Evolutionary conservation across 805 yeast genomes (phyloP).

Genomic region (Blastobotrys americana): DNA sequence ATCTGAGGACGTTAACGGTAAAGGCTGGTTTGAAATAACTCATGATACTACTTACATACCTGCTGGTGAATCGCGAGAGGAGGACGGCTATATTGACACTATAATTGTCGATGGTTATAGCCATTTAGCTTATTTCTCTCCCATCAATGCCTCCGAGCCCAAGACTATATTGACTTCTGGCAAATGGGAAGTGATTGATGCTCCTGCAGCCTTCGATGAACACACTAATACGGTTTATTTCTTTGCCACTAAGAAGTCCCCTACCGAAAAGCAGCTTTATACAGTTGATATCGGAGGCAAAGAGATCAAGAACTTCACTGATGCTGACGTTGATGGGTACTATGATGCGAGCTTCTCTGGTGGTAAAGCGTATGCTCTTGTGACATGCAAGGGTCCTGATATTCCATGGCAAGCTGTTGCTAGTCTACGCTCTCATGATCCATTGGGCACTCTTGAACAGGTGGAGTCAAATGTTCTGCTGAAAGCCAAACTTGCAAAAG

Average conservation of each 20-base stretch:
- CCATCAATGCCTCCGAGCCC: slow-evolving; percentile 52
- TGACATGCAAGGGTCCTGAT: slow-evolving; percentile 71
- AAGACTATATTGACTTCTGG: slow-evolving; percentile 58
- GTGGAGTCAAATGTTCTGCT: slow-evolving; percentile 29
- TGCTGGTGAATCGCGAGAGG: slow-evolving; percentile 35
- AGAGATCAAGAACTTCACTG: slow-evolving; percentile 41
- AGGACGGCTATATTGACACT: slow-evolving; percentile 78
- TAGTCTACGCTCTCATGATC: slow-evolving; percentile 37
- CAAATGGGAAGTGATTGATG: slow-evolving; percentile 82
- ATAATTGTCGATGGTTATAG: slow-evolving; percentile 41
- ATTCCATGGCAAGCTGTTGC: slow-evolving; percentile 73
- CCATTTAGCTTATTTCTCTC: slow-evolving; percentile 81
- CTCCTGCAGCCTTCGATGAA: slow-evolving; percentile 45
- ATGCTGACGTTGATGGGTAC: slow-evolving; percentile 52
- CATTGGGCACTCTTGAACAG: slow-evolving; percentile 26
- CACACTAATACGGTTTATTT: slow-evolving; percentile 52
- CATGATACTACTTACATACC: slow-evolving; percentile 58
- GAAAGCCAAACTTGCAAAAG: slow-evolving; percentile 27
- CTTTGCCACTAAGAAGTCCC: slow-evolving; percentile 65
- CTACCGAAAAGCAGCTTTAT: slow-evolving; percentile 80
- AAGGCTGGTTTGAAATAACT: slow-evolving; percentile 72
- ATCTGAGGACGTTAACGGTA: slow-evolving; percentile 36
- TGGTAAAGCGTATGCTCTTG: slow-evolving; percentile 64
- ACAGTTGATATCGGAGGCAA: slow-evolving; percentile 51
- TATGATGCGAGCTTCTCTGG: slow-evolving; percentile 68